Conservation (phyloP, 345 rosid species). For the Kandelia obovata region DNA sequence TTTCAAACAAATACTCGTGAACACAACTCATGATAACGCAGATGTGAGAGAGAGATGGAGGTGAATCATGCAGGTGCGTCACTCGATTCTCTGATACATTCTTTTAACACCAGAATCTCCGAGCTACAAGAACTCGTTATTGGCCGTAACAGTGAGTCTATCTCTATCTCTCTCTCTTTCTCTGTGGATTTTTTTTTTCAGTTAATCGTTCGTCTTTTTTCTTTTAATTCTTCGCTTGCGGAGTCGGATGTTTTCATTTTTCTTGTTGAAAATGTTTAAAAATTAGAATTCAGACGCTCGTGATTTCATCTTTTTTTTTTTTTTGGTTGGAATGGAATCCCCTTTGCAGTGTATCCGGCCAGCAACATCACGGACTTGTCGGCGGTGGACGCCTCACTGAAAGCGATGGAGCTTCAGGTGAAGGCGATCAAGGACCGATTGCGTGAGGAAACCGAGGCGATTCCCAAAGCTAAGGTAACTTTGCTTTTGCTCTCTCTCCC, state of each 20-base stretch:
- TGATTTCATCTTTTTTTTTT: background rate
- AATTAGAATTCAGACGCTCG: background rate
- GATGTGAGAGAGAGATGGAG: conserved; percentile 38
- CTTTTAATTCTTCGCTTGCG: background rate
- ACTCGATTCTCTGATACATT: conserved; percentile 58
- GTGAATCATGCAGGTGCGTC: conserved; percentile 60
- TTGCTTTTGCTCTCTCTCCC: background rate
- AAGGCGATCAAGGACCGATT: conserved; percentile 70
- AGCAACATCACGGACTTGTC: conserved; percentile 62
- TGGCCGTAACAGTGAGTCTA: conserved; percentile 76
- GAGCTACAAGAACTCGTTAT: conserved; percentile 89
- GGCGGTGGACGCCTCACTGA: conserved; percentile 63
- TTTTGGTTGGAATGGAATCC: background rate
- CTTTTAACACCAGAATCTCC: conserved; percentile 64
- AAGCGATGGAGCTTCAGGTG: conserved; percentile 78
- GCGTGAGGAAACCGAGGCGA: conserved; percentile 70
- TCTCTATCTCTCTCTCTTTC: background rate
- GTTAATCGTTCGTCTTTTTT: background rate
- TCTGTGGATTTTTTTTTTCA: too few species aligned
- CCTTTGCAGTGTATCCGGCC: conserved; percentile 72
- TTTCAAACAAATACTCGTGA: too few species aligned
- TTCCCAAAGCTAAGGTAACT: conserved; percentile 82
- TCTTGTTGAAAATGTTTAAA: too few species aligned
- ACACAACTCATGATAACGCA: too few species aligned
- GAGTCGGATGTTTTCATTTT: background rate